These are phyloP conservation scores for Pleurotus sapidus DNA, from an alignment of 768 basidiomycete genomes.

Conservation along the genomic window DNA sequence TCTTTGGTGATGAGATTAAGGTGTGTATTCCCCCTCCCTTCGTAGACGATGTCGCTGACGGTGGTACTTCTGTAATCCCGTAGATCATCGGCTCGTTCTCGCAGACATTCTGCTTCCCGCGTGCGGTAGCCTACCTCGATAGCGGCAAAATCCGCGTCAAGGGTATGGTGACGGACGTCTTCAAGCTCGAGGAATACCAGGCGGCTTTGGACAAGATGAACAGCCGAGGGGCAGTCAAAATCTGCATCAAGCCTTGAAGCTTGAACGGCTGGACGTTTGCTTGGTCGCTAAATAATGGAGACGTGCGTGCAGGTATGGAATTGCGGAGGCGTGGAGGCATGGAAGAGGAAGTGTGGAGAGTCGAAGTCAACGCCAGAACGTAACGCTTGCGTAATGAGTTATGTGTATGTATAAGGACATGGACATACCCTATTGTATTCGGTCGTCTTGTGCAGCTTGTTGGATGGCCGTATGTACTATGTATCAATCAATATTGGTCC, in stretches of 20 bases:
- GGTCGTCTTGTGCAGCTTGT: too few relatives aligned
- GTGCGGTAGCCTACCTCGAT: conserved; percentile 86
- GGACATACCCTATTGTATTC: too few relatives aligned
- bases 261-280: background rate
- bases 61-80: background rate
- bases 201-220: conserved; percentile 71
- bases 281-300: too few relatives aligned
- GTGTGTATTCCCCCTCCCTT: conserved; percentile 25
- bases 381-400: too few relatives aligned
- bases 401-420: too few relatives aligned
- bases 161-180: conserved; percentile 43
- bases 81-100: conserved; percentile 92
- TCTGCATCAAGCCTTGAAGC: conserved; percentile 55
- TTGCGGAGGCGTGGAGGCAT: too few relatives aligned
- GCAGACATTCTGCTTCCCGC: conserved; percentile 86
- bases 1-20: conserved; percentile 72
- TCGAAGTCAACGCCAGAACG: too few relatives aligned
- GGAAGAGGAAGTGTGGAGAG: too few relatives aligned
- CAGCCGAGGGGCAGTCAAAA: conserved; percentile 58
- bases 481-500: too few relatives aligned
- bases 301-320: too few relatives aligned
- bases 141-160: conserved; percentile 78
- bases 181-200: conserved; percentile 67
- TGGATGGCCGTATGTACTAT: too few relatives aligned
- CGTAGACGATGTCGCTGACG: background rate